Base-by-base conservation (phyloP, 2,329 filamentous ascomycete genomes). In the Capronia americana region DNA sequence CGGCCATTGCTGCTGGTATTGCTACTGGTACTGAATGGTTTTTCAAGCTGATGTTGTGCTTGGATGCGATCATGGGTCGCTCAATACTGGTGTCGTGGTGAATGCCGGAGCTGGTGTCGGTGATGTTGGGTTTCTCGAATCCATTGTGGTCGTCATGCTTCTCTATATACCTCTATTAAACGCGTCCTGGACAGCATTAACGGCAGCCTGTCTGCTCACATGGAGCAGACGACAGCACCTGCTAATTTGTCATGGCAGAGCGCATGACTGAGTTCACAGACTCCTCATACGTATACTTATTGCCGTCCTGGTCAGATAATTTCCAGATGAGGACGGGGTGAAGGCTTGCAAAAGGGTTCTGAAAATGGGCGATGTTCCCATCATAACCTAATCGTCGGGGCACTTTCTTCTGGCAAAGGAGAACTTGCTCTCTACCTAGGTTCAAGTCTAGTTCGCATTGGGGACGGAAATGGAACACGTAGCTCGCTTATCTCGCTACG, bases 281-380 rank as follows among this genome's bases (percentile, higher is more conserved):
- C 23, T 59, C 44, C 57, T 32, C 20, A 26, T 1, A 26, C 48
- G 46, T 50, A 24, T 30, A 50, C 30, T 44, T n/a, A 23, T 59
- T 59, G 50, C 57, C 57, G 12, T 32, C 46, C 44, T 50, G 7
- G 28, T 8, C 41, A 7, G 57, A 59, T 32, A 50, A 23, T 59
- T 51, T 34, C 57, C 57, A 8, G 17, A 59, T 59, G 26, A 59
- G 41, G 57, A 30, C 24, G 24, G 30, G 26, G 34, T 50, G 24
- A 32, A 50, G 17, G 6, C 20, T 23, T 1, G 23, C 20, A 12
- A 24, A 46, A 8, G 20, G 30, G 12, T 10, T n/a, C 12, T 17
- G 17, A 17, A 17, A 17, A 17, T 41, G 34, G 14, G 14, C 12
- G 34, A 17, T 6, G 5, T 17, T 41, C 4, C 14, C 34, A 17